These are phyloP conservation scores for Populus simonii DNA, from an alignment of 345 rosid genomes.

Conservation along the genomic window DNA sequence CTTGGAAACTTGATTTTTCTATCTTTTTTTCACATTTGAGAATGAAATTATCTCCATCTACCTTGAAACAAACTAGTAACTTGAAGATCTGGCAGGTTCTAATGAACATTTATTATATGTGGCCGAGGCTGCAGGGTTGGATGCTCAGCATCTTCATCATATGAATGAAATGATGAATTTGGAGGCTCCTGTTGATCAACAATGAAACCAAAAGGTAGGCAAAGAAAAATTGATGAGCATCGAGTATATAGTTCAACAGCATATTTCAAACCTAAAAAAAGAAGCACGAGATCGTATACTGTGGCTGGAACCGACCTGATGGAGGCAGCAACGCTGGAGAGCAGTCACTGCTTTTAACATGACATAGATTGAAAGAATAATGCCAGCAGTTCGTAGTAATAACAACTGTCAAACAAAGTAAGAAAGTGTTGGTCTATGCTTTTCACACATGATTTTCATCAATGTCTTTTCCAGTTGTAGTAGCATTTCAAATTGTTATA, in stretches of 20 bases:
- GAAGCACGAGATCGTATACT: neutral
- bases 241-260: neutral
- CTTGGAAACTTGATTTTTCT: too few species aligned
- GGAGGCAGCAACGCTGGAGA: slow-evolving; percentile 42
- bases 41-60: too few species aligned
- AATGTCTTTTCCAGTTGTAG: neutral
- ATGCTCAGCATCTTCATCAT: slow-evolving; percentile 60
- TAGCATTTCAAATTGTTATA: slow-evolving; percentile 10
- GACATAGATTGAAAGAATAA: slow-evolving; percentile 67
- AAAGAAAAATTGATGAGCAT: neutral
- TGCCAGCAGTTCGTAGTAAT: slow-evolving; percentile 55
- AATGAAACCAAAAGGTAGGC: neutral
- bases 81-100: neutral
- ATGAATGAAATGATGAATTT: slow-evolving; percentile 29
- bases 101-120: slow-evolving; percentile 13
- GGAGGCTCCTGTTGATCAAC: slow-evolving; percentile 32
- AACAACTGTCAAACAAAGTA: slow-evolving; percentile 39
- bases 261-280: neutral
- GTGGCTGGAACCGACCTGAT: slow-evolving; percentile 30
- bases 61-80: too few species aligned
- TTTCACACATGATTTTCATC: neutral
- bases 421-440: neutral
- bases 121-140: slow-evolving; percentile 31
- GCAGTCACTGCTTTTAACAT: slow-evolving; percentile 47
- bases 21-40: too few species aligned